phyloP scores from a whole-genome alignment of 805 yeast genomes.

The Candida chauliodis region DNA sequence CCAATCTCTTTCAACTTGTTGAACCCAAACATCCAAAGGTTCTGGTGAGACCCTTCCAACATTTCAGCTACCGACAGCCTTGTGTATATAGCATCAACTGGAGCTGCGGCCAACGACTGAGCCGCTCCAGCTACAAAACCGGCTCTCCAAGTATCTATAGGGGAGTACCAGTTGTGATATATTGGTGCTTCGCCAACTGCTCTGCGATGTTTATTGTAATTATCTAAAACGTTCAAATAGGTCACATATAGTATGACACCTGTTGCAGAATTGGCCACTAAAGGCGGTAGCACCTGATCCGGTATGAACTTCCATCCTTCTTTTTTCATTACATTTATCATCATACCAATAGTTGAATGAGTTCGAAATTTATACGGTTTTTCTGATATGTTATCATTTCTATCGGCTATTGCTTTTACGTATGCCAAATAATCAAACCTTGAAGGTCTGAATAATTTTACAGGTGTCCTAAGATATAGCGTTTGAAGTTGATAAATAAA shows the following conservation, averaged over 20 bases:
- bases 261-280: conserved; percentile 83
- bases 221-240: conserved; percentile 55
- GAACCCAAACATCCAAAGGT: conserved; percentile 74
- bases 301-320: conserved; percentile 90
- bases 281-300: conserved; percentile 80
- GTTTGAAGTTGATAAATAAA: conserved; percentile 73
- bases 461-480: conserved; percentile 74
- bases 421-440: conserved; percentile 81
- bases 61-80: conserved; percentile 76
- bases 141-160: conserved; percentile 64
- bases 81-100: conserved; percentile 85
- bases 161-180: conserved; percentile 20
- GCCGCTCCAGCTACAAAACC: conserved; percentile 84
- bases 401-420: conserved; percentile 49
- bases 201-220: conserved; percentile 16
- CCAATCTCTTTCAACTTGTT: conserved; percentile 73
- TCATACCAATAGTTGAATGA: conserved; percentile 75
- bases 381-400: conserved; percentile 40
- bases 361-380: conserved; percentile 57
- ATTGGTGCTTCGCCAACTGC: conserved; percentile 6
- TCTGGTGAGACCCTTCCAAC: conserved; percentile 59
- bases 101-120: conserved; percentile 91
- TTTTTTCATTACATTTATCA: conserved; percentile 63
- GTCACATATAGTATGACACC: conserved; percentile 85
- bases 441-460: conserved; percentile 86